A percentile compares a stretch with the other conserved stretches of the same genome.
Conservation (phyloP, 805 yeast genomes). For the Ogataea paradorogensis region DNA sequence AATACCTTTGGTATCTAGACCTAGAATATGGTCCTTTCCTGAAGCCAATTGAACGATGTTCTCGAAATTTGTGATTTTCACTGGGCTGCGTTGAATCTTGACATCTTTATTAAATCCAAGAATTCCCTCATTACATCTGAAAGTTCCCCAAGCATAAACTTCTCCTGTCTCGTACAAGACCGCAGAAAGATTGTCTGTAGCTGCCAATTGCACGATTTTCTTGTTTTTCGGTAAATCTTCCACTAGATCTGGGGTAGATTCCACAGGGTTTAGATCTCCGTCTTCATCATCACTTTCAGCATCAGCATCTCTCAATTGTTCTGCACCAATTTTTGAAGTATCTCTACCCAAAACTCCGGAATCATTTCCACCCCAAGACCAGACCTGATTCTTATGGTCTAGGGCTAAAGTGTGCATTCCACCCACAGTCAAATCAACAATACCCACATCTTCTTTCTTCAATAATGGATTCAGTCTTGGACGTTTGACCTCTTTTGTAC, state of each 20-base stretch:
- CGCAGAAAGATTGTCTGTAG: slow-evolving; percentile 89
- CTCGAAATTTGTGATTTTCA: slow-evolving; percentile 55
- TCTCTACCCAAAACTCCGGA: slow-evolving; percentile 89
- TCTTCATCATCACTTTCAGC: slow-evolving; percentile 61
- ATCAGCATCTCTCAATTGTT: slow-evolving; percentile 65
- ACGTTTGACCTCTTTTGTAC: slow-evolving; percentile 89
- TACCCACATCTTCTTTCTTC: slow-evolving; percentile 56
- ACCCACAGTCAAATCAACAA: slow-evolving; percentile 89
- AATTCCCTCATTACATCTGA: slow-evolving; percentile 88
- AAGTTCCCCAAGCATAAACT: slow-evolving; percentile 97
- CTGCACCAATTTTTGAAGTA: slow-evolving; percentile 59
- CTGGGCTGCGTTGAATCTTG: slow-evolving; percentile 64
- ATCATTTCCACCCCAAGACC: slow-evolving; percentile 99
- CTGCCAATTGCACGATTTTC: slow-evolving; percentile 76
- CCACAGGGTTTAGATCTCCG: slow-evolving; percentile 83
- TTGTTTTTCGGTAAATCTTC: slow-evolving; percentile 57
- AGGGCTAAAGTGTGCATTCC: slow-evolving; percentile 92
- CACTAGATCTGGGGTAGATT: slow-evolving; percentile 83
- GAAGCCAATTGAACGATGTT: slow-evolving; percentile 80
- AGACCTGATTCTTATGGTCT: slow-evolving; percentile 71
- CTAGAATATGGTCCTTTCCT: slow-evolving; percentile 90
- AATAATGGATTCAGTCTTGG: slow-evolving; percentile 87
- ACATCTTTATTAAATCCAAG: slow-evolving; percentile 74
- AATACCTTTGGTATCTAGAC: slow-evolving; percentile 77
- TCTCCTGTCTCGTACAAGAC: slow-evolving; percentile 77